Evolutionary conservation across 192 early-diverging fungal genomes (phyloP).

Genomic region (Gigaspora rosea): DNA sequence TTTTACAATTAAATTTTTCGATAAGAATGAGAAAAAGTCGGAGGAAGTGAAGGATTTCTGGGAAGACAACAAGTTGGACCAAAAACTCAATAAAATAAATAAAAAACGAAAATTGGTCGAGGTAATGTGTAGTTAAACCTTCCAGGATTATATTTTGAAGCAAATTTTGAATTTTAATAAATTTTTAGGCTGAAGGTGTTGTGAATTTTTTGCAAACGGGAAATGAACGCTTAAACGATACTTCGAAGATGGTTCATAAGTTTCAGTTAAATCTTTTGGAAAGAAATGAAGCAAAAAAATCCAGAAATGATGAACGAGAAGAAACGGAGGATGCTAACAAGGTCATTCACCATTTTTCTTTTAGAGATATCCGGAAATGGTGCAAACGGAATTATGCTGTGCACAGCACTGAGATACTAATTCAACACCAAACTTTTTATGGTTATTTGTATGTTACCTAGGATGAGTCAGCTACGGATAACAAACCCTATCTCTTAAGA

Average conservation of each 20-base stretch:
- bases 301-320: slow-evolving; percentile 16
- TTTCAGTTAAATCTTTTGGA: slow-evolving; percentile 25
- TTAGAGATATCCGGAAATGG: slow-evolving; percentile 10
- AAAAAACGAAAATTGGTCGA: slow-evolving; percentile 29
- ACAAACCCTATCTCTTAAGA: slow-evolving; percentile 10
- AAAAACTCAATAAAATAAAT: slow-evolving; percentile 26
- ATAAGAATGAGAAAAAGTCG: slow-evolving; percentile 8
- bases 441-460: background rate
- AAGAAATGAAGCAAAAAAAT: slow-evolving; percentile 22
- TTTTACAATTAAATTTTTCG: too few species aligned
- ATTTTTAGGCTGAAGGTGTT: slow-evolving; percentile 27
- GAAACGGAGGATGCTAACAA: slow-evolving; percentile 16
- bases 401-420: background rate
- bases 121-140: slow-evolving; percentile 18
- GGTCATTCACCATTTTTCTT: background rate
- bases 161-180: slow-evolving; percentile 27
- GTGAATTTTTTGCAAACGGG: slow-evolving; percentile 31
- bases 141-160: slow-evolving; percentile 10
- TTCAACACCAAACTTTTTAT: background rate
- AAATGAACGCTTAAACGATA: slow-evolving; percentile 29
- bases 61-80: slow-evolving; percentile 14
- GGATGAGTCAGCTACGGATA: slow-evolving; percentile 6
- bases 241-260: slow-evolving; percentile 29
- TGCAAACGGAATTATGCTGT: background rate
- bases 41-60: slow-evolving; percentile 24